Evolutionary conservation across 805 yeast species (phyloP).

Genomic region (Kurtzmaniella cleridarum): DNA sequence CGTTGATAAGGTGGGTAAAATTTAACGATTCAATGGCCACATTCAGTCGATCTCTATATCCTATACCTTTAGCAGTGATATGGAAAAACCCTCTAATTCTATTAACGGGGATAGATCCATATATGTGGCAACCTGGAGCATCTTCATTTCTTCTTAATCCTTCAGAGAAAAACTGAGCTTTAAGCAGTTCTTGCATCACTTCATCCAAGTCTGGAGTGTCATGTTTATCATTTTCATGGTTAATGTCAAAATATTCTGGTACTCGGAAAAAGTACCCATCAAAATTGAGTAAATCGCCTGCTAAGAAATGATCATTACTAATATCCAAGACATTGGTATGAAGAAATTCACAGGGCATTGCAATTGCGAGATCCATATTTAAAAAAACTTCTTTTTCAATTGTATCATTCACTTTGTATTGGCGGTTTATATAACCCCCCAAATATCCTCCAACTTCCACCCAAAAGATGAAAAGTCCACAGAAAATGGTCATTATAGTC

Average conservation of each 20-base stretch:
- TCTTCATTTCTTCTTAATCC: constrained; percentile 44
- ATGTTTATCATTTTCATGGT: constrained; percentile 40
- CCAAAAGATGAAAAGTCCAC: constrained; percentile 68
- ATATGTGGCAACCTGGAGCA: constrained; percentile 80
- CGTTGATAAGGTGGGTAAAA: constrained; percentile 79
- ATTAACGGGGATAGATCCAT: constrained; percentile 78
- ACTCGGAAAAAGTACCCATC: constrained; percentile 57
- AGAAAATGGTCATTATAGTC: constrained; percentile 57
- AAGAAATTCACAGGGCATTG: constrained; percentile 75
- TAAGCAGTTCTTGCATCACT: constrained; percentile 57
- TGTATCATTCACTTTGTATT: constrained; percentile 65
- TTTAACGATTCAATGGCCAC: constrained; percentile 52
- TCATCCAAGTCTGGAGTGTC: constrained; percentile 62
- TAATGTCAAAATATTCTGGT: constrained; percentile 45
- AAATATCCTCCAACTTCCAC: constrained; percentile 78
- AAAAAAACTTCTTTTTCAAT: constrained; percentile 56
- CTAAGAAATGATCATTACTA: constrained; percentile 73
- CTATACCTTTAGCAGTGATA: constrained; percentile 72
- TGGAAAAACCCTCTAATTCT: constrained; percentile 83
- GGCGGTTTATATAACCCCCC: constrained; percentile 77
- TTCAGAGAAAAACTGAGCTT: constrained; percentile 52
- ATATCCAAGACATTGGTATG: constrained; percentile 73
- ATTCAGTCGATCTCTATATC: constrained; percentile 46
- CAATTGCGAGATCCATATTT: constrained; percentile 75
- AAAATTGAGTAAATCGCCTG: constrained; percentile 67